These are phyloP conservation scores for Hypoxylon cercidicola DNA, from an alignment of 495 filamentous ascomycete species.

Conservation along the genomic window DNA sequence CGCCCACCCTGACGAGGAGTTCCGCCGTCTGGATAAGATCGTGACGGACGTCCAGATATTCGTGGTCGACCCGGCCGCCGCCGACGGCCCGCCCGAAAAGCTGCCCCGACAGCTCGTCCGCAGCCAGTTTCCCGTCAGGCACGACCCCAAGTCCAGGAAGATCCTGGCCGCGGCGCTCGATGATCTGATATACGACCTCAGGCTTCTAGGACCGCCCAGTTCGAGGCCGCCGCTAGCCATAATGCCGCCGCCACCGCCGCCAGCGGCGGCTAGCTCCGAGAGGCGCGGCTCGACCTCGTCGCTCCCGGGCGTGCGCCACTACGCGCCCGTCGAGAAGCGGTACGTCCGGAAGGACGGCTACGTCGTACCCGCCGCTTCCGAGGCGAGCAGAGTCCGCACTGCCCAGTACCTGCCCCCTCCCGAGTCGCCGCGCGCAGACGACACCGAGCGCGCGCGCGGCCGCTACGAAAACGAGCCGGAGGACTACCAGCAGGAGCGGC, in stretches of 20 bases:
- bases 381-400: slow-evolving; percentile 1
- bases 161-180: slow-evolving; percentile 43
- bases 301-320: no score
- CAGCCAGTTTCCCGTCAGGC: slow-evolving; percentile 70
- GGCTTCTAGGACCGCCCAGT: slow-evolving; percentile 10
- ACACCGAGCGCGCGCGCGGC: neutral
- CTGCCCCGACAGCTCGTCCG: slow-evolving; percentile 84
- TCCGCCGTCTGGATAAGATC: slow-evolving; percentile 75
- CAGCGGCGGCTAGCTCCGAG: neutral
- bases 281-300: neutral
- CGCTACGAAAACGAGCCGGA: neutral
- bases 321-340: neutral
- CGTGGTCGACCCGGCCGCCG: slow-evolving; percentile 57
- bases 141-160: slow-evolving; percentile 41
- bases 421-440: slow-evolving; percentile 1
- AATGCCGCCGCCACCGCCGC: slow-evolving; percentile 19
- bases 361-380: neutral
- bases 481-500: neutral
- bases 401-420: slow-evolving; percentile 2
- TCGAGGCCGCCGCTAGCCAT: slow-evolving; percentile 19
- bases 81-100: slow-evolving; percentile 75
- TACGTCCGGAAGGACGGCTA: slow-evolving; percentile 3
- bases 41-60: slow-evolving; percentile 76
- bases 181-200: slow-evolving; percentile 39
- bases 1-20: slow-evolving; percentile 82